Percentiles rank a stretch among this genome's conserved stretches.
Evolutionary conservation across 352 stramenopile genomes (phyloP).

Genomic region (Phytophthora palmivora): DNA sequence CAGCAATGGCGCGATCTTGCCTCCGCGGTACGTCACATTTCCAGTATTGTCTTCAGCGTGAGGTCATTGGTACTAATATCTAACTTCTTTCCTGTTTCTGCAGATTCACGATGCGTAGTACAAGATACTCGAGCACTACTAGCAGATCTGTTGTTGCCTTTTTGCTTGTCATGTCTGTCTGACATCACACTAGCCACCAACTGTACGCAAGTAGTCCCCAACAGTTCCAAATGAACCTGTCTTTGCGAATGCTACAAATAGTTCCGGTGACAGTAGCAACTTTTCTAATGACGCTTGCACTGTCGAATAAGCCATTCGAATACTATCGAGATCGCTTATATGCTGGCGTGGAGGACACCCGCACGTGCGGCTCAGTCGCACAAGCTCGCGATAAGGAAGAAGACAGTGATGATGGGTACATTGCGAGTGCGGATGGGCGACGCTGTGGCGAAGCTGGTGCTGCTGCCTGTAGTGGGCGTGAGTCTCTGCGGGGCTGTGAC

Average conservation of each 20-base stretch:
- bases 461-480: conserved; percentile 70
- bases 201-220: not conserved
- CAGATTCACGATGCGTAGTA: conserved; percentile 38
- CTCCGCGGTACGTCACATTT: conserved; percentile 55
- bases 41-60: too few relatives aligned
- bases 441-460: conserved; percentile 55
- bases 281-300: conserved; percentile 14
- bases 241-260: conserved; percentile 5
- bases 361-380: conserved; percentile 22
- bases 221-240: not conserved
- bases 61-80: too few relatives aligned
- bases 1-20: conserved; percentile 64
- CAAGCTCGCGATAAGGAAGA: conserved; percentile 24
- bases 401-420: conserved; percentile 11
- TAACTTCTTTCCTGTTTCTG: conserved; percentile 1
- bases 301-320: conserved; percentile 25
- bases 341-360: conserved; percentile 17
- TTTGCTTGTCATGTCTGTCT: too few relatives aligned
- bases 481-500: conserved; percentile 67
- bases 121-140: conserved; percentile 1
- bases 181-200: conserved; percentile 8
- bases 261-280: conserved; percentile 3
- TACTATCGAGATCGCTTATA: conserved; percentile 5
- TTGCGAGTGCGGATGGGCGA: conserved; percentile 33
- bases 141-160: conserved; percentile 5